These are phyloP conservation scores for Hymenoscyphus albidus DNA, from an alignment of 2,329 filamentous ascomycete species.

Conservation along the genomic window DNA sequence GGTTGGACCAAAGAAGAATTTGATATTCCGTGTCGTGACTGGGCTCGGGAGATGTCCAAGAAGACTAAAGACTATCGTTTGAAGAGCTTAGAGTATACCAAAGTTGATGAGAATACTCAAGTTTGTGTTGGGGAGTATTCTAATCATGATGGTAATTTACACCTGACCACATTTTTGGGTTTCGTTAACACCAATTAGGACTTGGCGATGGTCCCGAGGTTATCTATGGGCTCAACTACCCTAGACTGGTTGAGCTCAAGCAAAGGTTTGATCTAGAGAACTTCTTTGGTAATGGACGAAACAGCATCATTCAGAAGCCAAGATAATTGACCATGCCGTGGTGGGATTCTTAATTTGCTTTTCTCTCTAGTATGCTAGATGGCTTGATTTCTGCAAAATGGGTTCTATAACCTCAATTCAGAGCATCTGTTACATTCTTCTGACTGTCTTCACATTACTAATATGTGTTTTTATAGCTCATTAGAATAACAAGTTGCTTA, in stretches of 20 bases:
- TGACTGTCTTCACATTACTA: background rate
- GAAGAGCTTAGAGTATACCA: constrained; percentile 1
- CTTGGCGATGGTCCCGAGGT: constrained; percentile 15
- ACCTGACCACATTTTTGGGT: background rate
- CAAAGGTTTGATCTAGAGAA: constrained; percentile 44
- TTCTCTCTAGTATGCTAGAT: too few species aligned
- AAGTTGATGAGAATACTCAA: constrained; percentile 12
- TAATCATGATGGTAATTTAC: constrained; percentile 26
- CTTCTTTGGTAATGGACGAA: constrained; percentile 38
- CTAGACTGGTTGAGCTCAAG: constrained; percentile 41
- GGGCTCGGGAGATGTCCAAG: constrained; percentile 17
- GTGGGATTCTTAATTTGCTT: too few species aligned
- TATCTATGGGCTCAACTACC: constrained; percentile 43
- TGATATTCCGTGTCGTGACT: constrained; percentile 20
- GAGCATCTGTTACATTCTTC: background rate
- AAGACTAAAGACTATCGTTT: constrained; percentile 15
- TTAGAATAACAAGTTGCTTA: too few species aligned
- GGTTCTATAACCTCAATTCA: background rate
- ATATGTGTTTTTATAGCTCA: too few species aligned
- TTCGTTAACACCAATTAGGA: constrained; percentile 15
- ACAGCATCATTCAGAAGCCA: constrained; percentile 12
- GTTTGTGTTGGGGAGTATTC: constrained; percentile 23
- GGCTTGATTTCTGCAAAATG: background rate
- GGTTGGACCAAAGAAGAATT: constrained; percentile 29
- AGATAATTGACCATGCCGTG: background rate